Conservation (phyloP, 495 filamentous ascomycete genomes). For the Neurospora sp. region DNA sequence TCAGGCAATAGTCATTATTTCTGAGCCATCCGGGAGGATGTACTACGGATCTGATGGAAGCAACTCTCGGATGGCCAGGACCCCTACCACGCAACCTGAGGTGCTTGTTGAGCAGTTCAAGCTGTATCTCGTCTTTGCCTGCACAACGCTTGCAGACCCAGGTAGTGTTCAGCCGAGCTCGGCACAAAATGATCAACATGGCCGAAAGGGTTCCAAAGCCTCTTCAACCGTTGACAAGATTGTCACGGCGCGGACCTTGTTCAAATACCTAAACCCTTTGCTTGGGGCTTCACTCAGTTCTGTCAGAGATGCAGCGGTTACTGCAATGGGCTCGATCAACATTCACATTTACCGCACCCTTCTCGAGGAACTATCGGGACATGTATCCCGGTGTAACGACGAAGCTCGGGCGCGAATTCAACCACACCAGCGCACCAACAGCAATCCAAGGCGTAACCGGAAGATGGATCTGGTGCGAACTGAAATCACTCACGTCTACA, state of each 20-base stretch:
- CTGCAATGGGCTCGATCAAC: slow-evolving; percentile 88
- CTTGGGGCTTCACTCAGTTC: slow-evolving; percentile 64
- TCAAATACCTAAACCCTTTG: slow-evolving; percentile 81
- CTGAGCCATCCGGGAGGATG: slow-evolving; percentile 56
- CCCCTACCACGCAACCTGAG: slow-evolving; percentile 68
- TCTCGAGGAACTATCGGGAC: slow-evolving; percentile 79
- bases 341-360: slow-evolving; percentile 89
- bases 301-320: slow-evolving; percentile 83
- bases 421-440: slow-evolving; percentile 62
- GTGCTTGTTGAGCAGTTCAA: slow-evolving; percentile 97
- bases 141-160: slow-evolving; percentile 83
- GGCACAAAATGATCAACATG: slow-evolving; percentile 63
- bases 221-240: slow-evolving; percentile 68
- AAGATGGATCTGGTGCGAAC: slow-evolving; percentile 80
- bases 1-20: slow-evolving; percentile 65
- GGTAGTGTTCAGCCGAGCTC: slow-evolving; percentile 52
- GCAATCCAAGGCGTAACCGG: slow-evolving; percentile 62
- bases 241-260: slow-evolving; percentile 76
- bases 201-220: slow-evolving; percentile 72
- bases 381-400: slow-evolving; percentile 69
- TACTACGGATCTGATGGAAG: slow-evolving; percentile 42
- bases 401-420: slow-evolving; percentile 73
- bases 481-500: slow-evolving; percentile 92
- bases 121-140: slow-evolving; percentile 94
- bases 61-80: slow-evolving; percentile 39